Evolutionary conservation across 176 grass and related monocot species (phyloP).

Genomic region (Phragmites australis): DNA sequence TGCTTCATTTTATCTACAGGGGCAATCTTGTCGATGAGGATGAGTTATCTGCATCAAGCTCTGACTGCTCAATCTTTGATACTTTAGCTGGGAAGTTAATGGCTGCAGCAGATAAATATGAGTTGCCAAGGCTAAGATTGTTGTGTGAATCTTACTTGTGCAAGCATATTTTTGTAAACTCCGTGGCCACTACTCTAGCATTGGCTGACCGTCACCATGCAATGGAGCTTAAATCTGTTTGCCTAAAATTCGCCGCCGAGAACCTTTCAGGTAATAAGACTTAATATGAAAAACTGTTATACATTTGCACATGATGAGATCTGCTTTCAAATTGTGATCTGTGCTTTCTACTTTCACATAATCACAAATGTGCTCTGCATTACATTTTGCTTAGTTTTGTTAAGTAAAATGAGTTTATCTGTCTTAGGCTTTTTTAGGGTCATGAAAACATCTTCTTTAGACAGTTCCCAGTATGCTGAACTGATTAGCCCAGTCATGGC

Average conservation of each 20-base stretch:
- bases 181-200: slow-evolving; percentile 77
- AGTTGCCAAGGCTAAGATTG: slow-evolving; percentile 68
- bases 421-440: not conserved
- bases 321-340: not conserved
- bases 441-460: not conserved
- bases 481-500: not conserved
- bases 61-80: slow-evolving; percentile 71
- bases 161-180: slow-evolving; percentile 79
- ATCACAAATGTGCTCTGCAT: not conserved
- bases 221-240: slow-evolving; percentile 85
- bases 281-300: slow-evolving; percentile 17
- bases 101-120: slow-evolving; percentile 86
- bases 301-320: not conserved
- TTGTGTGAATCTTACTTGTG: slow-evolving; percentile 91
- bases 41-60: slow-evolving; percentile 71
- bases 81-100: slow-evolving; percentile 77
- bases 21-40: slow-evolving; percentile 76
- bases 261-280: slow-evolving; percentile 80
- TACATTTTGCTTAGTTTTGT: not conserved
- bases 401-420: not conserved
- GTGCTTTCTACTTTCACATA: not conserved
- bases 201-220: slow-evolving; percentile 82
- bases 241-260: slow-evolving; percentile 90
- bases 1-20: slow-evolving; percentile 90
- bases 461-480: not conserved